Evolutionary conservation across 2,329 filamentous ascomycete genomes (phyloP).

Genomic region (Nothophoma quercina): DNA sequence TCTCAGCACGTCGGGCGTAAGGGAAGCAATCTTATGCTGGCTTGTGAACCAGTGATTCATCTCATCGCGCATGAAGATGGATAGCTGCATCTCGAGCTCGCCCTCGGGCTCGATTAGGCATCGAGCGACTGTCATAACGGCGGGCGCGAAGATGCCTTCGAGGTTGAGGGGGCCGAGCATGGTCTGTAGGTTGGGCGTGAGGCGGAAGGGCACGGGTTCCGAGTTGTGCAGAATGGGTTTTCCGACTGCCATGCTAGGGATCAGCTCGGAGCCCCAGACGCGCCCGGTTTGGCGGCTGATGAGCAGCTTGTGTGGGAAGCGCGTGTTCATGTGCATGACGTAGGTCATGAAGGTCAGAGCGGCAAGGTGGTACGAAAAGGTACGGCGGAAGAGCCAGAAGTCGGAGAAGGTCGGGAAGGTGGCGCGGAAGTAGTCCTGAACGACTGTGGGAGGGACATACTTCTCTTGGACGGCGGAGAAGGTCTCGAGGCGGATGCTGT

Average conservation of each 20-base stretch:
- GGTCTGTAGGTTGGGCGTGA: conserved; percentile 94
- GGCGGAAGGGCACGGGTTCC: conserved; percentile 94
- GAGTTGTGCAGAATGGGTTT: conserved; percentile 94
- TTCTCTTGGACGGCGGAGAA: conserved; percentile 93
- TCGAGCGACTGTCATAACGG: conserved; percentile 94
- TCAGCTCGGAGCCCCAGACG: conserved; percentile 94
- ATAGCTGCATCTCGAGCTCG: conserved; percentile 94
- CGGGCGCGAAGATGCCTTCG: conserved; percentile 94
- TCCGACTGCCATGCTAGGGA: conserved; percentile 83
- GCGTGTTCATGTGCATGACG: conserved; percentile 94
- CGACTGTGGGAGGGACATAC: conserved; percentile 83
- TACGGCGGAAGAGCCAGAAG: conserved; percentile 98
- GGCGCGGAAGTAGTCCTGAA: conserved; percentile 86
- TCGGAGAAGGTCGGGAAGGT: conserved; percentile 89
- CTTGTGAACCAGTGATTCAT: conserved; percentile 97
- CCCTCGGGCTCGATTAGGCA: conserved; percentile 82
- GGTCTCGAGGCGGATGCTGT: conserved; percentile 84
- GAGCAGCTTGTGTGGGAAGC: conserved; percentile 94
- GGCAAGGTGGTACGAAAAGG: conserved; percentile 95
- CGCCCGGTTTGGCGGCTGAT: conserved; percentile 88
- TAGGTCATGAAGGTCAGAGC: conserved; percentile 98
- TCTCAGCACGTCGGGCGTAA: conserved; percentile 71
- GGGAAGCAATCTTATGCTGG: conserved; percentile 66
- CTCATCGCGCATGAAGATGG: conserved; percentile 94
- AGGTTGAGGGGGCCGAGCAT: conserved; percentile 95